Evolutionary conservation across 257 asterid genomes (phyloP), one percentile per base, ranked within the genome.

Genomic region (Perilla frutescens): DNA sequence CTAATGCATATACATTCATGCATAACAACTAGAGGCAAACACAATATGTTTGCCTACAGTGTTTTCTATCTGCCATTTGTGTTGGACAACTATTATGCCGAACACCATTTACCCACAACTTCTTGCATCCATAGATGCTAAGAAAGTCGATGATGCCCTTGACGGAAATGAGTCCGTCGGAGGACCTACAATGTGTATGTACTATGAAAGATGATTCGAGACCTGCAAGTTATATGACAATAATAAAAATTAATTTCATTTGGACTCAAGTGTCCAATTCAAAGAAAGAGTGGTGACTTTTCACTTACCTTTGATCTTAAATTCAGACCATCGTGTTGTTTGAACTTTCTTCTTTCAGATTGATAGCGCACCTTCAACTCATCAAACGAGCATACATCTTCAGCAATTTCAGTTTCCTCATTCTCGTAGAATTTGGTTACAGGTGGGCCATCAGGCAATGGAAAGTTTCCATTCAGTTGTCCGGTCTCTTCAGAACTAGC

Each of bases 241-340:
- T 50, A 14, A 67, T 26, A 34, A 1, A 36, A 73, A 41, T 64
- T 51, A 55, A 15, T 45, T 3, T 61, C 10, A 4, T 66, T 44
- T 53, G 12, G 26, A 48, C 44, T 69, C 32, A 29, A 31, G 51
- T 50, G 54, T 13, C 45, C 72, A 50, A 61, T 34, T 37, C 15
- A 60, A 60, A 37, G 10, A 40, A 40, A 34, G 20, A 1, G 8
- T n/a, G 10, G 43, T 26, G 49, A 26, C 53, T n/a, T 55, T 12
- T 49, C 51, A 71, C 80, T 47, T 79, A 84, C 89, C 92, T 85
- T 85, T 41, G 82, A 54, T 77, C 81, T 80, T 40, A 79, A 76
- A 55, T 76, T 79, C 45, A 67, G 59, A 63, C 69, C 72, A 69
- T 80, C 84, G 7, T 79, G 56, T 47, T 79, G 81, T 51, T 72